Percentiles rank a stretch among this genome's conserved stretches.
These are phyloP conservation scores for Cladochytrium replicatum DNA, from an alignment of 192 early-diverging fungal species.

Conservation along the genomic window DNA sequence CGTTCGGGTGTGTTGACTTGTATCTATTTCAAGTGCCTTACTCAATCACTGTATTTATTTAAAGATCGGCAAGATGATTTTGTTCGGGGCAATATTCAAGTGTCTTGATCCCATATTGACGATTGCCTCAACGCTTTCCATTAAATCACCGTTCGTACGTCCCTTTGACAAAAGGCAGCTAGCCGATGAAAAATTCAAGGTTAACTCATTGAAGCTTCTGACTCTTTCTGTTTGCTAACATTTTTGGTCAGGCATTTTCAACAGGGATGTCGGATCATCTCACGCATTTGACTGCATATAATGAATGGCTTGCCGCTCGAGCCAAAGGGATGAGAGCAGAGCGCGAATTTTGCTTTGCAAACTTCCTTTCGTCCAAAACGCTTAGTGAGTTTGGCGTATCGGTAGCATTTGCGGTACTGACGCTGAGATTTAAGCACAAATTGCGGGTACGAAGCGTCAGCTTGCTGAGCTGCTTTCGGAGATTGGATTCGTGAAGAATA, in stretches of 20 bases:
- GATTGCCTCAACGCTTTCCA: conserved; percentile 33
- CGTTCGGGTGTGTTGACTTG: conserved; percentile 52
- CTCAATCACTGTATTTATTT: conserved; percentile 1
- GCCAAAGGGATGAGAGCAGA: conserved; percentile 17
- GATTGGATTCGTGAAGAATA: conserved; percentile 26
- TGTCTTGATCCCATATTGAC: conserved; percentile 39
- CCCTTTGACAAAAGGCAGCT: conserved; percentile 35
- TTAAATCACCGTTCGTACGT: conserved; percentile 35
- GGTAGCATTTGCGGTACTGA: background rate
- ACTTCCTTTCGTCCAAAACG: conserved; percentile 26
- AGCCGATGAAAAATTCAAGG: conserved; percentile 27
- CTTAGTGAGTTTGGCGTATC: conserved; percentile 1
- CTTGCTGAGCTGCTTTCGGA: conserved; percentile 30
- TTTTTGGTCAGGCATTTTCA: conserved; percentile 16
- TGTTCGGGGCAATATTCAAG: conserved; percentile 38
- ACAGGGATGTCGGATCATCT: conserved; percentile 27
- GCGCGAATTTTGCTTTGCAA: conserved; percentile 21
- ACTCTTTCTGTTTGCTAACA: background rate
- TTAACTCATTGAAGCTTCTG: background rate
- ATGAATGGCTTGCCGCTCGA: conserved; percentile 20
- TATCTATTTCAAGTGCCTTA: background rate
- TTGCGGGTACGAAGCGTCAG: conserved; percentile 31
- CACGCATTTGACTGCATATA: conserved; percentile 33
- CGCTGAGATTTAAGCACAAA: conserved; percentile 9
- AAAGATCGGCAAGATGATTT: conserved; percentile 21